Percentiles rank a stretch among this genome's conserved stretches.
These are phyloP conservation scores for Russula olivacea DNA, from an alignment of 768 basidiomycete genomes.

Conservation along the genomic window DNA sequence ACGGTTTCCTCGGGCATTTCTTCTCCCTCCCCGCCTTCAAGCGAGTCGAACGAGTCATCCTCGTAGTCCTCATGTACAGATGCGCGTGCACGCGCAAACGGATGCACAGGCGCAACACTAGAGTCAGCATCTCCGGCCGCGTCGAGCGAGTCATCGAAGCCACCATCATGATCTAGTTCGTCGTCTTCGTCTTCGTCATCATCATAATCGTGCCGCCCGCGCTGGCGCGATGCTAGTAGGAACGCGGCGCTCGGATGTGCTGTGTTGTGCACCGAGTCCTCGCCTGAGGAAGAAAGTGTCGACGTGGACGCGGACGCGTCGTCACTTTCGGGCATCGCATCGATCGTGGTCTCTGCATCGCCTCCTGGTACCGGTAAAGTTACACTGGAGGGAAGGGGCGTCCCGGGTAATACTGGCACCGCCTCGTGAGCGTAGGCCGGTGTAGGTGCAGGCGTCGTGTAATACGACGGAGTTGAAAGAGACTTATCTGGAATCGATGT, in stretches of 20 bases:
- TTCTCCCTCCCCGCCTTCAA: constrained; percentile 38
- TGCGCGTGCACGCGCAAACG: constrained; percentile 45
- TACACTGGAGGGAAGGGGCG: constrained; percentile 27
- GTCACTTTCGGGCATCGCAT: constrained; percentile 25
- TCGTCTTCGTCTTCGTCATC: constrained; percentile 19
- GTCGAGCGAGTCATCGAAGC: constrained; percentile 35
- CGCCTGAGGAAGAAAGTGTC: constrained; percentile 45
- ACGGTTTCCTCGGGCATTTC: constrained; percentile 54
- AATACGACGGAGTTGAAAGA: constrained; percentile 11
- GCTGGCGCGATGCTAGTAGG: constrained; percentile 47
- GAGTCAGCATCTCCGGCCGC: constrained; percentile 39
- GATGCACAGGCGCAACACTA: constrained; percentile 45
- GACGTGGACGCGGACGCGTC: constrained; percentile 42
- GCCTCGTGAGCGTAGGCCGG: constrained; percentile 26
- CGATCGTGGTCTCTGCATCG: neutral
- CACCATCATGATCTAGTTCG: constrained; percentile 24
- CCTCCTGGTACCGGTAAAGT: constrained; percentile 11
- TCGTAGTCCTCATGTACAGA: constrained; percentile 29
- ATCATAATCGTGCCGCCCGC: constrained; percentile 17
- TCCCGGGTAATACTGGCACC: constrained; percentile 21
- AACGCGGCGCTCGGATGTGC: constrained; percentile 68
- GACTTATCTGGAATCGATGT: constrained; percentile 1
- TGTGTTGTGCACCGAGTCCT: constrained; percentile 49
- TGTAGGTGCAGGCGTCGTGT: constrained; percentile 2
- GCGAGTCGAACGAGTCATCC: constrained; percentile 43